These are phyloP conservation scores for Candida sanyaensis DNA, from an alignment of 1,139 yeast genomes.

Conservation along the genomic window DNA sequence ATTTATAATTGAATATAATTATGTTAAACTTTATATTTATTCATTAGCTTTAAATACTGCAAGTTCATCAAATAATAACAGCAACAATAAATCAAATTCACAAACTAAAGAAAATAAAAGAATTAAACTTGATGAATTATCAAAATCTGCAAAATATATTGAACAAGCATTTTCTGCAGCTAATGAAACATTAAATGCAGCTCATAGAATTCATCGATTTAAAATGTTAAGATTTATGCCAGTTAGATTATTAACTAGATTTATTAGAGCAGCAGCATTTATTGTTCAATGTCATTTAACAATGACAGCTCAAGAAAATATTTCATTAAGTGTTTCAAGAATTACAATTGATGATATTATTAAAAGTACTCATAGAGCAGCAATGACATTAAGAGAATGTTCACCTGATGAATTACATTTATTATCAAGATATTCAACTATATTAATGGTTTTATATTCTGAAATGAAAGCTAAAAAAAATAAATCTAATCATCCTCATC, in stretches of 20 bases:
- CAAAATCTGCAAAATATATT: conserved; percentile 74
- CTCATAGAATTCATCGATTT: conserved; percentile 67
- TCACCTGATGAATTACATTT: conserved; percentile 89
- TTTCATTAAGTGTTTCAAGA: conserved; percentile 53
- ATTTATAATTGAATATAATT: conserved; percentile 77
- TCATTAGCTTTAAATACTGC: conserved; percentile 75
- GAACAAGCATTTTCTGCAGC: conserved; percentile 86
- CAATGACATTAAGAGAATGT: conserved; percentile 74
- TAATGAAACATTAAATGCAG: conserved; percentile 71
- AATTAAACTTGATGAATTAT: conserved; percentile 61
- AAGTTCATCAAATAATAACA: conserved; percentile 15
- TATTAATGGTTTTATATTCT: conserved; percentile 73
- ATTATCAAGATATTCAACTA: conserved; percentile 79
- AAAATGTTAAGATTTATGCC: conserved; percentile 78
- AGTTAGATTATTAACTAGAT: conserved; percentile 84
- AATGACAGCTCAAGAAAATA: conserved; percentile 50
- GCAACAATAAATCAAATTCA: conserved; percentile 7
- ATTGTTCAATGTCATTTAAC: conserved; percentile 82
- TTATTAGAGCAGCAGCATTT: conserved; percentile 90
- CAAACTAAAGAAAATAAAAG: background rate
- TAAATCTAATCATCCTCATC: background rate
- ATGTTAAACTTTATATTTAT: conserved; percentile 79
- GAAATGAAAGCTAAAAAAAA: conserved; percentile 57
- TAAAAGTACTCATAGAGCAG: conserved; percentile 68
- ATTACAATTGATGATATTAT: conserved; percentile 73